Percentiles rank a stretch among this genome's conserved stretches.
Conservation (phyloP, 1,284 basidiomycete genomes). For the Blastosporella zonata region DNA sequence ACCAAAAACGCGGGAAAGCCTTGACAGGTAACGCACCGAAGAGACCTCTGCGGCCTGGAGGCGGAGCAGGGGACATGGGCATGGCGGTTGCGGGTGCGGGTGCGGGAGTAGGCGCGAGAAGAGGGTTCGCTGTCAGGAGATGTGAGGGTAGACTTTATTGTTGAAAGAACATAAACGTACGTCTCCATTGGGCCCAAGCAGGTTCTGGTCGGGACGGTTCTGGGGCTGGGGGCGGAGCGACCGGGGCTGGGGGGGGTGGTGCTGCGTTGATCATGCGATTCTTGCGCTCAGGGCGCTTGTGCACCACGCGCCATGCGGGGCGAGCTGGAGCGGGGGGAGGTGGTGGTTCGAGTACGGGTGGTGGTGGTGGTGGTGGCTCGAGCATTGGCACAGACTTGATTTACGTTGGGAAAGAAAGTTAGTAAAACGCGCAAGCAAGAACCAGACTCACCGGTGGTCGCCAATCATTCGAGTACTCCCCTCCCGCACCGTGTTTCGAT, state of each 20-base stretch:
- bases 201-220: conserved; percentile 50
- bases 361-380: conserved; percentile 8
- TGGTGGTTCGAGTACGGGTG: conserved; percentile 23
- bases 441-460: conserved; percentile 43
- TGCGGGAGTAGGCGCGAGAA: conserved; percentile 46
- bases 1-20: not conserved
- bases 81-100: conserved; percentile 31
- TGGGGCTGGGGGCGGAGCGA: conserved; percentile 36
- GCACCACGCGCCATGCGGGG: conserved; percentile 69
- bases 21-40: conserved; percentile 44
- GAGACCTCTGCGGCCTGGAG: conserved; percentile 52
- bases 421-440: not conserved
- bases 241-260: conserved; percentile 37
- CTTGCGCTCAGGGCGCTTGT: conserved; percentile 55
- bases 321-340: conserved; percentile 46
- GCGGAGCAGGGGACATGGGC: conserved; percentile 36
- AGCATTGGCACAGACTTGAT: conserved; percentile 10
- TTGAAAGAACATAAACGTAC: conserved; percentile 30
- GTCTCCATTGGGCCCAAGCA: conserved; percentile 76
- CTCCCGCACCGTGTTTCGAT: conserved; percentile 68
- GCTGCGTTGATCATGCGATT: conserved; percentile 35
- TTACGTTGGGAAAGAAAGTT: not conserved
- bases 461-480: conserved; percentile 70
- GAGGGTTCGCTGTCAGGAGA: conserved; percentile 48
- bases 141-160: not conserved